Evolutionary conservation across 2,329 filamentous ascomycete species (phyloP), one percentile per base, ranked within the genome.

Genomic region (Alternaria ventricosa): DNA sequence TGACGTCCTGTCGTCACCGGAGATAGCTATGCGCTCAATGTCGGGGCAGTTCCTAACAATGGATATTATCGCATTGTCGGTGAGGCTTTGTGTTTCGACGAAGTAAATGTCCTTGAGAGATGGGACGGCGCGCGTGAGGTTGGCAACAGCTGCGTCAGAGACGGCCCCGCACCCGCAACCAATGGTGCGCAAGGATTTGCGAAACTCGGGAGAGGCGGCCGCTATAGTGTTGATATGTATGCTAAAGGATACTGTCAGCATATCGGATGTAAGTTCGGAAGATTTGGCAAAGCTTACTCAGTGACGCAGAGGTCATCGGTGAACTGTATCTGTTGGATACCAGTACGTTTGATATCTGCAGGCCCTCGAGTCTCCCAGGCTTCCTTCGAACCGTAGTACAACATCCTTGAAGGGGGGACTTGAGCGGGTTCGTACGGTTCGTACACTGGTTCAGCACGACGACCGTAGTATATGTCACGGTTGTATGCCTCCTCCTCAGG

Each of bases 1-100:
- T 3, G 15, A 8, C 1, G 36, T 6, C n/a, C n/a, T 41, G 36
- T 18, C 36, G 6, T 2, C 1, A 41, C n/a, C 36, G 36, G 36
- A 1, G 18, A 41, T 41, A 18, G 36, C 36, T 41, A 41, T 41
- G 0, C 36, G 36, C n/a, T 41, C 36, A 1, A 41, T 41, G 9
- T 15, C 36, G 36, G 36, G 36, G n/a, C 36, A 41, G 15, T 41
- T 41, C 0, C 1, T 41, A 15, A 18, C n/a, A 8, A 41, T 41
- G n/a, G 36, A 41, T 0, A 1, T 41, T 10, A 41, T 41, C 0
- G 36, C 36, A 0, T 18, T 18, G 0, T 41, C 36, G 0, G n/a
- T 41, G 36, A 41, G 36, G 9, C 4, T 41, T 1, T 6, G n/a
- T 15, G 36, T 41, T 1, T 18, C 36, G 36, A 0, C 3, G n/a